Evolutionary conservation across 495 filamentous ascomycete genomes (phyloP).

Genomic region (Acidiella bohemica): DNA sequence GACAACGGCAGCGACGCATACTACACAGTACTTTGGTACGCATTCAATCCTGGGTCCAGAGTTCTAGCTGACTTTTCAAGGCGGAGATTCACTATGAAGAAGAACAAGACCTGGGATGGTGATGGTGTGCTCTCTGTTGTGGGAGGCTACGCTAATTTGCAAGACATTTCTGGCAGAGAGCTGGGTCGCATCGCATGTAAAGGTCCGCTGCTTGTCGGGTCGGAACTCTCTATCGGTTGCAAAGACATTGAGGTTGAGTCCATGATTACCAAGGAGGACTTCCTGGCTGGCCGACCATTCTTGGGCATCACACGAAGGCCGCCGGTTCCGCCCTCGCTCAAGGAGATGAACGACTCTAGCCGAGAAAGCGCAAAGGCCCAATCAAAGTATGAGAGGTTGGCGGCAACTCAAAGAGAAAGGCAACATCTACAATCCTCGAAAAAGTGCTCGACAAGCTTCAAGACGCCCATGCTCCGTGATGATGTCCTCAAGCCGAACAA

Average conservation of each 20-base stretch:
- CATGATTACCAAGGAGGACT: constrained; percentile 49
- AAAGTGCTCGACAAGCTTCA: constrained; percentile 34
- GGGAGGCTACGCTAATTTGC: constrained; percentile 46
- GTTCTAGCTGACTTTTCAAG: constrained; percentile 30
- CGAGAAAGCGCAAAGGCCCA: constrained; percentile 13
- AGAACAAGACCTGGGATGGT: constrained; percentile 82
- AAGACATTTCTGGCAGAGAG: constrained; percentile 53
- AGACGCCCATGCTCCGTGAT: constrained; percentile 45
- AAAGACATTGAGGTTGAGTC: constrained; percentile 66
- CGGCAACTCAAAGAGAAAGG: constrained; percentile 15
- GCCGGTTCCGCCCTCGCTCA: constrained; percentile 4
- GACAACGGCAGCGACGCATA: constrained; percentile 33
- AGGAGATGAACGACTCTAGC: constrained; percentile 8
- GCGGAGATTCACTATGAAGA: constrained; percentile 65
- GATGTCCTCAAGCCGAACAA: constrained; percentile 36
- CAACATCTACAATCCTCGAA: constrained; percentile 15
- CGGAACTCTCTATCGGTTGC: constrained; percentile 49
- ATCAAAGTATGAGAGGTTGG: constrained; percentile 17
- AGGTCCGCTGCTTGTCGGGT: constrained; percentile 45
- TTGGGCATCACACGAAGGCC: constrained; percentile 26
- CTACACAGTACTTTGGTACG: constrained; percentile 56
- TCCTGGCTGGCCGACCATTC: constrained; percentile 43
- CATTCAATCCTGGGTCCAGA: too few relatives aligned
- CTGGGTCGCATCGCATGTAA: constrained; percentile 48
- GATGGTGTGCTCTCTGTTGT: constrained; percentile 53